Percentiles rank a stretch among this genome's conserved stretches.
These are phyloP conservation scores for Leccinum solheimii DNA, from an alignment of 1,284 basidiomycete genomes.

Conservation along the genomic window DNA sequence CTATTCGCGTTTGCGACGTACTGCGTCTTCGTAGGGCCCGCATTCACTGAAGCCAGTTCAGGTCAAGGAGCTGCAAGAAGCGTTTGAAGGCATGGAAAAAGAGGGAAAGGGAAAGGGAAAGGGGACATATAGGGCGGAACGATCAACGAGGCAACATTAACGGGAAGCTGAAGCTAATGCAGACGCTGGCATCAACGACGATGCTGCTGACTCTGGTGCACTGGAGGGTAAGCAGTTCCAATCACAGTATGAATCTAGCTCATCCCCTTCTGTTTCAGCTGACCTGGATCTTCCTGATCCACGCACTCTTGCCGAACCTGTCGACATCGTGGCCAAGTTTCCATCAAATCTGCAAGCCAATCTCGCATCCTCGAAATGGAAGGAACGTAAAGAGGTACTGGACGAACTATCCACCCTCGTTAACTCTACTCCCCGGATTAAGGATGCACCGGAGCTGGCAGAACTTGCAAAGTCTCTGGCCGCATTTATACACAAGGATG, in stretches of 20 bases:
- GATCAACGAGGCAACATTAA: slow-evolving; percentile 78
- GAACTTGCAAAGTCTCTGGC: slow-evolving; percentile 80
- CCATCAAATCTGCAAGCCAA: slow-evolving; percentile 73
- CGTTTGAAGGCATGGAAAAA: slow-evolving; percentile 83
- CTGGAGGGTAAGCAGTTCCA: slow-evolving; percentile 24
- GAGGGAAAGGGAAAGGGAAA: slow-evolving; percentile 70
- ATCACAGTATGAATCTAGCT: slow-evolving; percentile 15
- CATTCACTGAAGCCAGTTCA: slow-evolving; percentile 89
- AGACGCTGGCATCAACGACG: slow-evolving; percentile 43
- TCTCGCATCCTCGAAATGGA: slow-evolving; percentile 94
- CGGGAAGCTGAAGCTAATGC: slow-evolving; percentile 66
- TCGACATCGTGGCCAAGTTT: slow-evolving; percentile 76
- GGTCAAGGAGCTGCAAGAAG: slow-evolving; percentile 92
- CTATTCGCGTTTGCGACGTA: no score
- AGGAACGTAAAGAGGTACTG: slow-evolving; percentile 92
- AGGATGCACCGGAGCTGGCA: slow-evolving; percentile 72
- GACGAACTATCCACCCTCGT: slow-evolving; percentile 82
- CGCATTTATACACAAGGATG: slow-evolving; percentile 82
- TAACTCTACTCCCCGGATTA: slow-evolving; percentile 73
- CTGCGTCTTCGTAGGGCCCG: no score
- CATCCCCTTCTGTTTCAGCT: slow-evolving; percentile 24
- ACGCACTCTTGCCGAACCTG: slow-evolving; percentile 80
- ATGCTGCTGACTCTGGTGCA: slow-evolving; percentile 37
- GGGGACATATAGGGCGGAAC: slow-evolving; percentile 75
- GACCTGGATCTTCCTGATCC: slow-evolving; percentile 70